These are phyloP conservation scores for Penicillium sp. DNA, from an alignment of 2,329 filamentous ascomycete genomes.

Conservation along the genomic window DNA sequence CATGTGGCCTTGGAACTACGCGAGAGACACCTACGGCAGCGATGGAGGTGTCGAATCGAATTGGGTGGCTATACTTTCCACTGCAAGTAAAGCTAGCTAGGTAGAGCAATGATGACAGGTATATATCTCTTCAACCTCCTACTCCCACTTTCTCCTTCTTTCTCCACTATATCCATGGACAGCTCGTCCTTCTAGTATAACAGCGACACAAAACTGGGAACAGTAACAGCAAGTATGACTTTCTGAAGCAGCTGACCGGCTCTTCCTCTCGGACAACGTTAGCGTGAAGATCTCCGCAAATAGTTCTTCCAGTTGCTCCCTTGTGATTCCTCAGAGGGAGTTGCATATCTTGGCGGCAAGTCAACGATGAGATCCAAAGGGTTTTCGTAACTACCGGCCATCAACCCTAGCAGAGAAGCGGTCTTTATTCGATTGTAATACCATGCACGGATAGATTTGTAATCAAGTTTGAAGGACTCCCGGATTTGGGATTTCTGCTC, in stretches of 20 bases:
- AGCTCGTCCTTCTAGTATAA: constrained; percentile 2
- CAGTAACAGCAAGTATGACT: neutral
- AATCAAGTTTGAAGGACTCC: neutral
- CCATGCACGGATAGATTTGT: neutral
- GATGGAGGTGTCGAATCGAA: neutral
- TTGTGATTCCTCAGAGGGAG: neutral
- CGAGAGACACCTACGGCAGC: neutral
- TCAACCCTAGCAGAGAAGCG: constrained; percentile 2
- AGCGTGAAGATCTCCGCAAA: neutral
- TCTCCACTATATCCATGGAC: neutral
- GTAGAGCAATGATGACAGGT: constrained; percentile 1
- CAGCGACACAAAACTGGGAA: neutral
- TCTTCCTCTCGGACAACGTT: neutral
- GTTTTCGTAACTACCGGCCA: constrained; percentile 2
- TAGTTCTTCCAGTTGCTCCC: neutral
- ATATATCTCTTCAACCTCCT: constrained; percentile 1
- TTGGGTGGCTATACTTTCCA: constrained; percentile 1
- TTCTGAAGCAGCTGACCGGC: neutral
- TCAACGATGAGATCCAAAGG: constrained; percentile 4
- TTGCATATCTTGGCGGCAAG: neutral
- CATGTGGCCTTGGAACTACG: constrained; percentile 1
- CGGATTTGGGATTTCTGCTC: neutral
- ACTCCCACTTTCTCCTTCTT: neutral
- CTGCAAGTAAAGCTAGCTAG: constrained; percentile 1
- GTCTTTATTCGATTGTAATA: neutral